These are phyloP conservation scores for Pseudocohnilembus persalinus DNA, from an alignment of 169 alveolate species.

Conservation along the genomic window DNA sequence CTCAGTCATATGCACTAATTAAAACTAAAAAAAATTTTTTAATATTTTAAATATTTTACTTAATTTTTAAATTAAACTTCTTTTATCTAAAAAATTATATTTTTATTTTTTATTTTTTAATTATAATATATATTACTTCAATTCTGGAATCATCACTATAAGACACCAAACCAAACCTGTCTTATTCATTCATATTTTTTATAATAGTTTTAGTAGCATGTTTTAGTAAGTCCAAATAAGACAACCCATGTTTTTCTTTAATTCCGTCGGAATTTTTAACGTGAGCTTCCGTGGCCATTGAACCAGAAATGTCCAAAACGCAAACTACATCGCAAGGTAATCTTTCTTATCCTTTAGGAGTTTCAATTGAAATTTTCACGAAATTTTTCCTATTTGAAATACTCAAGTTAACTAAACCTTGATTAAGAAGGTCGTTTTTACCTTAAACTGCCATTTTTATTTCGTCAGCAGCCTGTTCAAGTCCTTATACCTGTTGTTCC, in stretches of 20 bases:
- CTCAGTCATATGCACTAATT: background rate
- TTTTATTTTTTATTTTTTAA: no score
- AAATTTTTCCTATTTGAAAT: background rate
- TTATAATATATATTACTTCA: no score
- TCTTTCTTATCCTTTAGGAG: background rate
- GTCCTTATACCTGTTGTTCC: background rate
- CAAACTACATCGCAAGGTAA: conserved; percentile 7
- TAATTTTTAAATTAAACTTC: no score
- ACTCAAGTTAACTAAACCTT: background rate
- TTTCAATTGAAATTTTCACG: background rate
- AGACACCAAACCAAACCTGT: conserved; percentile 1
- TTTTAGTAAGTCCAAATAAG: conserved; percentile 8
- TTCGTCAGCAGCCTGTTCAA: background rate
- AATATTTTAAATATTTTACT: no score
- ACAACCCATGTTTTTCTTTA: conserved; percentile 3
- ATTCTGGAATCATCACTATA: background rate
- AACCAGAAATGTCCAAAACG: conserved; percentile 27
- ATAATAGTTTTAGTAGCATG: conserved; percentile 16
- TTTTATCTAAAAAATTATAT: no score
- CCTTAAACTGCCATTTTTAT: background rate
- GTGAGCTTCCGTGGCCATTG: conserved; percentile 22
- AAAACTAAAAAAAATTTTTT: no score
- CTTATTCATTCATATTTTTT: conserved; percentile 1
- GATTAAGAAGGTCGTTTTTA: background rate
- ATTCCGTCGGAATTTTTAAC: conserved; percentile 8